Conservation (phyloP, 352 stramenopile species). For the Pythium aphanidermatum region DNA sequence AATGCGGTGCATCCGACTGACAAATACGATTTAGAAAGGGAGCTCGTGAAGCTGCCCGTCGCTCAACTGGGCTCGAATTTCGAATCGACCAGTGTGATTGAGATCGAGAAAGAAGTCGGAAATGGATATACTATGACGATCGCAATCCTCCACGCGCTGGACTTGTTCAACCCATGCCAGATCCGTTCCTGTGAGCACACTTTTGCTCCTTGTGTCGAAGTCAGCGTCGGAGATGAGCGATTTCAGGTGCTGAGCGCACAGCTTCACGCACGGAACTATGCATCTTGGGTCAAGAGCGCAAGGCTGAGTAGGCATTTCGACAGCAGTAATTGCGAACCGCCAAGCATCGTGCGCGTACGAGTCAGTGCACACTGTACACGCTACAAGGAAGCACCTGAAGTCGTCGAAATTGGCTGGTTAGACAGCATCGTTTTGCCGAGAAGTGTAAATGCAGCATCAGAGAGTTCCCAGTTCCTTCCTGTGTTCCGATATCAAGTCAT, state of each 20-base stretch:
- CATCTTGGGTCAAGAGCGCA: slow-evolving; percentile 6
- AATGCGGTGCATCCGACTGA: slow-evolving; percentile 18
- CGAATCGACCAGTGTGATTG: too few relatives aligned
- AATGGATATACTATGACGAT: slow-evolving; percentile 8
- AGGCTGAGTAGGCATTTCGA: not conserved
- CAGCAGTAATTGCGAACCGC: not conserved
- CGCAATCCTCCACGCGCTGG: slow-evolving; percentile 13
- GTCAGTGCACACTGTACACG: slow-evolving; percentile 6
- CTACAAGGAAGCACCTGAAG: not conserved
- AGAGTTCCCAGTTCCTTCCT: slow-evolving; percentile 11
- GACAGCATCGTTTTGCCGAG: slow-evolving; percentile 7
- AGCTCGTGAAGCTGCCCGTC: slow-evolving; percentile 4
- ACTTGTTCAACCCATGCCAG: slow-evolving; percentile 19
- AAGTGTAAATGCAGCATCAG: not conserved
- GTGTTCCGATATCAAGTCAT: slow-evolving; percentile 7
- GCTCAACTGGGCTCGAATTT: too few relatives aligned
- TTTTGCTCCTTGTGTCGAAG: slow-evolving; percentile 1
- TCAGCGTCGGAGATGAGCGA: not conserved
- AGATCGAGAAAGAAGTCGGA: too few relatives aligned
- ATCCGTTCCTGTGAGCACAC: slow-evolving; percentile 16
- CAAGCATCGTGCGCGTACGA: slow-evolving; percentile 1
- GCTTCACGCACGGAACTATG: slow-evolving; percentile 15
- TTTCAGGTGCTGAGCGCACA: not conserved
- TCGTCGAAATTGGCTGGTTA: slow-evolving; percentile 2
- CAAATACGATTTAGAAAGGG: slow-evolving; percentile 5